phyloP scores from a whole-genome alignment of 352 stramenopile species.

The Phytophthora colocasiae region DNA sequence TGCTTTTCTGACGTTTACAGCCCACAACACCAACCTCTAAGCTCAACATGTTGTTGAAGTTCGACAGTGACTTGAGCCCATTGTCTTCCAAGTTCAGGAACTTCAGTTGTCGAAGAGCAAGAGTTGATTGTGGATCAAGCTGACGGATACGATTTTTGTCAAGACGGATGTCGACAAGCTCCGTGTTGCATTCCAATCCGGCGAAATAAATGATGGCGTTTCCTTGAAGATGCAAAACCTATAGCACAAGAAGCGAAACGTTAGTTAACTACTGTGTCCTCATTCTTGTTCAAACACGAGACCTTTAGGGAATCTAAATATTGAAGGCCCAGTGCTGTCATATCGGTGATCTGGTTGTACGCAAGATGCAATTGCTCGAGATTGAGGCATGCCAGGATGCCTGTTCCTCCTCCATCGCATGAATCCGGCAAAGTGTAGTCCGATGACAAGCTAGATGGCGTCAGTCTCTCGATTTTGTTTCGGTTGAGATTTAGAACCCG shows the following conservation, averaged over 20 bases:
- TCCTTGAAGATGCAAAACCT: conserved; percentile 80
- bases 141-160: conserved; percentile 89
- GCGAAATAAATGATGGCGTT: conserved; percentile 80
- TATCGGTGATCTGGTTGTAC: conserved; percentile 86
- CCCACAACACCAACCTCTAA: conserved; percentile 60
- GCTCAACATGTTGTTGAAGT: conserved; percentile 70
- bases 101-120: conserved; percentile 57
- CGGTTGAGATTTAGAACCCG: conserved; percentile 75
- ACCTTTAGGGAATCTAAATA: conserved; percentile 75
- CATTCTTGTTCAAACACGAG: not conserved
- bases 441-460: conserved; percentile 22
- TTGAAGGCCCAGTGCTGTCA: conserved; percentile 71
- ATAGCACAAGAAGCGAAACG: not conserved
- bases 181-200: conserved; percentile 64
- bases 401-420: conserved; percentile 45
- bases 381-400: conserved; percentile 64
- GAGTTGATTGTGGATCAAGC: conserved; percentile 63
- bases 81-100: conserved; percentile 84
- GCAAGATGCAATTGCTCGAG: conserved; percentile 78
- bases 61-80: conserved; percentile 68
- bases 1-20: not conserved
- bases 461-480: conserved; percentile 76
- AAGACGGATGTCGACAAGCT: conserved; percentile 75
- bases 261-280: not conserved
- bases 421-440: conserved; percentile 38